Evolutionary conservation across 768 basidiomycete species (phyloP), one percentile per base, ranked within the genome.

Genomic region (Boletus rubescentipes): DNA sequence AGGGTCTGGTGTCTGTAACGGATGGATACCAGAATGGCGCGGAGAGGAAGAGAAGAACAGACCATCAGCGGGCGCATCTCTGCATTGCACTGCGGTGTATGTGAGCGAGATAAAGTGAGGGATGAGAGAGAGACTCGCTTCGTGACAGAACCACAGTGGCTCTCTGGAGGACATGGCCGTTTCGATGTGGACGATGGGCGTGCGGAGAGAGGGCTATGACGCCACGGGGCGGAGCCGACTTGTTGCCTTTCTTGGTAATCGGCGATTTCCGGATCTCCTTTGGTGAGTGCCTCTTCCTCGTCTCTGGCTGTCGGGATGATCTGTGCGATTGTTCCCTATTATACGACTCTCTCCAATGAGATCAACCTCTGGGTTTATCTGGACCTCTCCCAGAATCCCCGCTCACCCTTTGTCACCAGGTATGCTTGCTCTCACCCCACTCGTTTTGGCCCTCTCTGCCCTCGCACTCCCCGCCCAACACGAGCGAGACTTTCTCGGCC

Each of bases 11-110:
- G 83, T 79, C 91, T 93, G 65, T 21, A 46, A 20, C 1, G 15
- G 26, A 26, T 26, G 26, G 6, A 26, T 26, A 26, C 26, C 3
- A 26, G 26, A 6, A 26, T 26, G 26, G 26, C 3, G 6, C 26
- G 6, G 26, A 6, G 26, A 15, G 6, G 14, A 11, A 32, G 30
- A n/a, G 14, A 36, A n/a, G 55, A 38, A 63, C 77, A 37, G 59
- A 92, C 91, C 88, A 89, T 91, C 42, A 93, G 73, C 1, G 93
- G 91, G 48, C 87, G 75, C 91, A 91, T 94, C 73, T 95, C 91
- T 49, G 89, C 84, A 67, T 85, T 79, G 66, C 93, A 96, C 93
- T 94, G 64, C 14, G 18, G 20, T 15, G 45, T 18, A 58, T 23
- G 50, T 61, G 20, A 64, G 65, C 42, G 2, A 29, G 54, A 60